Conservation (phyloP, 129 eudicot species). For the Helianthus tuberosus region DNA sequence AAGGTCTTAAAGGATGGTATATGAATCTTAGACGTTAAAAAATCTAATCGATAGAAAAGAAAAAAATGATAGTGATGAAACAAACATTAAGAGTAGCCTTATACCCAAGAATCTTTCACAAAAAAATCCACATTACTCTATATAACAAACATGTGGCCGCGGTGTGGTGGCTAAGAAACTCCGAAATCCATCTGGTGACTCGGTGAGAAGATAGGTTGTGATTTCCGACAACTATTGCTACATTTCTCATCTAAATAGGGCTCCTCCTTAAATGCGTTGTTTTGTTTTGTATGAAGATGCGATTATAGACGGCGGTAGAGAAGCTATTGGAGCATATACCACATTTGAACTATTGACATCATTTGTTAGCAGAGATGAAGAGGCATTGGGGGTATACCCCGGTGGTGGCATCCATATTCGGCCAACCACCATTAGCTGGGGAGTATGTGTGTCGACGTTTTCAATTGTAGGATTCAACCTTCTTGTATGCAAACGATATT, state of each 20-base stretch:
- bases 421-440: conserved; percentile 89
- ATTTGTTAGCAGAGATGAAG: conserved; percentile 34
- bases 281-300: conserved; percentile 35
- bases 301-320: conserved; percentile 41
- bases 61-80: not conserved
- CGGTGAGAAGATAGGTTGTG: conserved; percentile 35
- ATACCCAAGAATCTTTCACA: conserved; percentile 17
- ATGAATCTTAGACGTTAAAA: not conserved
- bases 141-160: not conserved
- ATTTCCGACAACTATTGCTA: conserved; percentile 42
- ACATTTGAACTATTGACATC: conserved; percentile 31
- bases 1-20: not conserved
- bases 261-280: conserved; percentile 14
- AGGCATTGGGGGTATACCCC: conserved; percentile 43
- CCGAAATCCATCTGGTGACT: too few species aligned
- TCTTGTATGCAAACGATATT: conserved; percentile 85
- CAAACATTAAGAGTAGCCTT: conserved; percentile 22
- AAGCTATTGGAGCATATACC: conserved; percentile 59
- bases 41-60: not conserved
- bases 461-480: conserved; percentile 57
- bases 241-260: conserved; percentile 23
- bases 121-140: conserved; percentile 6
- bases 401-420: conserved; percentile 90
- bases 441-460: conserved; percentile 38
- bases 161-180: not conserved